Base-by-base conservation (phyloP, 805 yeast genomes). In the Yarrowia divulgata region DNA sequence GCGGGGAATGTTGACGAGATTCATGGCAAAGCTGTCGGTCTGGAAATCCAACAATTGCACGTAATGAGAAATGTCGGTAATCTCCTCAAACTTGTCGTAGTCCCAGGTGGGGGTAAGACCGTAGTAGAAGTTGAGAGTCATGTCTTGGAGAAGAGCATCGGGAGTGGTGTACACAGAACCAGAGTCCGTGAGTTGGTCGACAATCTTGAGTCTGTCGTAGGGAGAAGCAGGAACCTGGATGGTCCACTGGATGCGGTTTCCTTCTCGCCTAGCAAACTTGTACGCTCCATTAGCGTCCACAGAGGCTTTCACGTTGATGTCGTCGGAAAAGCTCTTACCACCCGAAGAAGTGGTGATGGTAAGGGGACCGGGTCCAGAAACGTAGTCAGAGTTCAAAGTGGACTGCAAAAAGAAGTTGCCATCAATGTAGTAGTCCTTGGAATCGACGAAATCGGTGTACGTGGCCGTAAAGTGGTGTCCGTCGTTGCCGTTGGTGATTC, bases 401-500 rank as follows among this genome's bases (percentile, higher is more conserved):
- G 68, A 35, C 46, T 63, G 57, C 35, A 63, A 37, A 39, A 29
- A 46, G 39, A 63, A 48, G 3, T 9, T 9, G 9, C 68, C 68
- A 14, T 35, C 2, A 37, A 63, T 63, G 57, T 48, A 57, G 39
- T 37, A 48, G 68, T 63, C 48, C 37, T 62, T 62, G 45, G 67
- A 62, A 8, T n/a, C 34, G n/a, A 63, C 68, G 13, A 29, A 63
- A 12, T 63, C 57, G n/a, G 68, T 35, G 57, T 48, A 63, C 18
- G 68, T 63, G 35, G 57, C 68, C 18, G 57, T 49, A 14, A 63
- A 63, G 39, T 16, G 43, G 37, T 39, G 57, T 23, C 57, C 68
- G 5, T 18, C n/a, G 48, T 63, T 63, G 5, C 13, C n/a, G 48
- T 63, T 63, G 57, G 54, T 63, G 68, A 63, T 49, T 37, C 48